phyloP scores from a whole-genome alignment of 768 basidiomycete species.

The Serendipita indica region DNA sequence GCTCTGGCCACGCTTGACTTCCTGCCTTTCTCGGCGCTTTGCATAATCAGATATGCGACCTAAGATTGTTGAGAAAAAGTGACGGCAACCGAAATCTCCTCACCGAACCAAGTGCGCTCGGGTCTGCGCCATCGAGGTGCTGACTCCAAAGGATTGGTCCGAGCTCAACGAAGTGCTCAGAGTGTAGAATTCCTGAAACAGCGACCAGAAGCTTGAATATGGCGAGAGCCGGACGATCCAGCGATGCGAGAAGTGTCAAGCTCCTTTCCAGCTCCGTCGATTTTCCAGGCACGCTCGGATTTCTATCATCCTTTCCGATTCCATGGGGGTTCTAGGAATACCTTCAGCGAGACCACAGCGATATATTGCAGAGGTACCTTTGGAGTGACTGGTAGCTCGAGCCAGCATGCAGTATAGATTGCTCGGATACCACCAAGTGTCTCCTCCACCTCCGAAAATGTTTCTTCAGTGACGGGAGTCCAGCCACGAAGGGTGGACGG shows the following conservation, averaged over 20 bases:
- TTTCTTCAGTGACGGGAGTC: slow-evolving; percentile 24
- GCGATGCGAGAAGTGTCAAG: slow-evolving; percentile 25
- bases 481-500: no score
- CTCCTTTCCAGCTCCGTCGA: not conserved
- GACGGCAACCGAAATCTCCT: slow-evolving; percentile 16
- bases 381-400: not conserved
- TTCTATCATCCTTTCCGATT: not conserved
- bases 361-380: not conserved
- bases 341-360: not conserved
- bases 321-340: not conserved
- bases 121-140: slow-evolving; percentile 28
- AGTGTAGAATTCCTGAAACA: slow-evolving; percentile 38
- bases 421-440: slow-evolving; percentile 32
- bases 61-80: slow-evolving; percentile 12
- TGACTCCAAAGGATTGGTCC: slow-evolving; percentile 44
- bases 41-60: slow-evolving; percentile 53
- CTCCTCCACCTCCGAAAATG: slow-evolving; percentile 30
- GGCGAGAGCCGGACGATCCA: slow-evolving; percentile 31
- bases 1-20: slow-evolving; percentile 29
- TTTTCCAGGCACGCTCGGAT: not conserved
- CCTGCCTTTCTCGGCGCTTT: slow-evolving; percentile 50
- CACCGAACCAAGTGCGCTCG: slow-evolving; percentile 36
- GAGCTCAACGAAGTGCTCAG: slow-evolving; percentile 36
- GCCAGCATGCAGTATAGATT: slow-evolving; percentile 35
- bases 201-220: slow-evolving; percentile 47